A percentile compares a stretch with the other conserved stretches of the same genome.
phyloP scores from a whole-genome alignment of 129 eudicot species.

The Escallonia rubra region DNA sequence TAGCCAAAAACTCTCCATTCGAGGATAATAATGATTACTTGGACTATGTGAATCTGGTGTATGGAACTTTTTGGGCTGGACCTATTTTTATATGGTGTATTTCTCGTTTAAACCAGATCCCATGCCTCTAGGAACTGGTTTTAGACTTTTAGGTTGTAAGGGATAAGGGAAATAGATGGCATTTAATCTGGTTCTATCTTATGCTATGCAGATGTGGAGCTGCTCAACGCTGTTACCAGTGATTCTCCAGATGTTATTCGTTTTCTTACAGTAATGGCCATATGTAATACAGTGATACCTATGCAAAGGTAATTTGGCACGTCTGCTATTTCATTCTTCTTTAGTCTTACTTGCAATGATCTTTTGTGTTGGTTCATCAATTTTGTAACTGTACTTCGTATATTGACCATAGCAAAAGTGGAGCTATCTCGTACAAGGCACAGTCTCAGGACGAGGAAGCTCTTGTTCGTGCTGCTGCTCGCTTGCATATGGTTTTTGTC shows the following conservation, averaged over 20 bases:
- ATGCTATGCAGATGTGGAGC: slow-evolving; percentile 59
- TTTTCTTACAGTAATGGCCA: slow-evolving; percentile 89
- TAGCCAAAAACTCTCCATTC: too few species aligned
- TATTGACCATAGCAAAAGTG: slow-evolving; percentile 50
- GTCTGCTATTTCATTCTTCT: background rate
- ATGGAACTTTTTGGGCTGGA: too few species aligned
- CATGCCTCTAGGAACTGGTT: background rate
- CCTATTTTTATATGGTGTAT: background rate
- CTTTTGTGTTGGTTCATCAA: slow-evolving; percentile 5
- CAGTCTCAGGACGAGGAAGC: slow-evolving; percentile 99
- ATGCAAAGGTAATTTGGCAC: slow-evolving; percentile 51
- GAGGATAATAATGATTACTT: too few species aligned
- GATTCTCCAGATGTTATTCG: slow-evolving; percentile 66
- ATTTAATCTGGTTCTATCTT: slow-evolving; percentile 4
- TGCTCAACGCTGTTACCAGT: slow-evolving; percentile 58
- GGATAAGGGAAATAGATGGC: background rate
- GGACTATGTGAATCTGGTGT: too few species aligned
- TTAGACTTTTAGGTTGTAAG: background rate
- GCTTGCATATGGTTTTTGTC: slow-evolving; percentile 68
- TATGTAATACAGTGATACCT: slow-evolving; percentile 92
- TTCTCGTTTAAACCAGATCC: background rate
- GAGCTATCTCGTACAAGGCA: slow-evolving; percentile 72
- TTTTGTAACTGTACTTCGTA: slow-evolving; percentile 2
- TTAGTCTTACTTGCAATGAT: background rate
- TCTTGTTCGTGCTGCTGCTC: slow-evolving; percentile 96